Conservation (phyloP, 23 red algal species). For the Gracilaria vermiculophylla region DNA sequence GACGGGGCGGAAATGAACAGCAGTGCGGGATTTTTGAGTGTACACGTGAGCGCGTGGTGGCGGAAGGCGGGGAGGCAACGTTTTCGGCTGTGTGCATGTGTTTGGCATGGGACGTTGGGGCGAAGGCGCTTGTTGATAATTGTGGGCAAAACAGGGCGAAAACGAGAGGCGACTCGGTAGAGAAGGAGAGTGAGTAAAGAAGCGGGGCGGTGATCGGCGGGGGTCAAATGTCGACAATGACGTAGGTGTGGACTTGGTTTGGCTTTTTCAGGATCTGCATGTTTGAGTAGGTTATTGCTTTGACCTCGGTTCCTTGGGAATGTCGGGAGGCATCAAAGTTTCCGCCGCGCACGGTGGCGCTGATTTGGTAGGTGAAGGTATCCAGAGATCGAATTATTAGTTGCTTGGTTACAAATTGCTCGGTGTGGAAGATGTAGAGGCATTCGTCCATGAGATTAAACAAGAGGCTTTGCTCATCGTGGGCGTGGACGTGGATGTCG, state of each 20-base stretch:
- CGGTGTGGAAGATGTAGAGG: slow-evolving; percentile 79
- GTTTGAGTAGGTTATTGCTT: slow-evolving; percentile 93
- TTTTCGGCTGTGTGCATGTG: not conserved
- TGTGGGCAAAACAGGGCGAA: not conserved
- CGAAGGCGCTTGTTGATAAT: not conserved
- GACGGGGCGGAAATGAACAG: no score
- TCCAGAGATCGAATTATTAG: slow-evolving; percentile 48
- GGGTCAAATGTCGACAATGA: slow-evolving; percentile 91
- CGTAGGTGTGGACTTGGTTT: slow-evolving; percentile 55
- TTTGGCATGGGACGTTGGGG: not conserved
- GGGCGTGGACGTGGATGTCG: slow-evolving; percentile 61
- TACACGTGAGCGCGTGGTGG: no score
- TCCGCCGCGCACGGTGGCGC: not conserved
- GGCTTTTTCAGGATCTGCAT: slow-evolving; percentile 72
- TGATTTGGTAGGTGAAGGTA: slow-evolving; percentile 20
- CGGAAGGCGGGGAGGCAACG: no score
- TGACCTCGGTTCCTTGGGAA: slow-evolving; percentile 89
- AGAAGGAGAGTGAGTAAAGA: no score
- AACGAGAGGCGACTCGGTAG: not conserved
- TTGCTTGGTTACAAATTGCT: slow-evolving; percentile 60
- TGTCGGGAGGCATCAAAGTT: slow-evolving; percentile 24
- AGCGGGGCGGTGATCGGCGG: not conserved
- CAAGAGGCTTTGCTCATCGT: slow-evolving; percentile 82
- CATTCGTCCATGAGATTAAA: slow-evolving; percentile 91
- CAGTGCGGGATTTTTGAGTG: no score